Evolutionary conservation across 2,329 filamentous ascomycete species (phyloP), one percentile per base, ranked within the genome.

Genomic region (Ceratocystis huliohia): DNA sequence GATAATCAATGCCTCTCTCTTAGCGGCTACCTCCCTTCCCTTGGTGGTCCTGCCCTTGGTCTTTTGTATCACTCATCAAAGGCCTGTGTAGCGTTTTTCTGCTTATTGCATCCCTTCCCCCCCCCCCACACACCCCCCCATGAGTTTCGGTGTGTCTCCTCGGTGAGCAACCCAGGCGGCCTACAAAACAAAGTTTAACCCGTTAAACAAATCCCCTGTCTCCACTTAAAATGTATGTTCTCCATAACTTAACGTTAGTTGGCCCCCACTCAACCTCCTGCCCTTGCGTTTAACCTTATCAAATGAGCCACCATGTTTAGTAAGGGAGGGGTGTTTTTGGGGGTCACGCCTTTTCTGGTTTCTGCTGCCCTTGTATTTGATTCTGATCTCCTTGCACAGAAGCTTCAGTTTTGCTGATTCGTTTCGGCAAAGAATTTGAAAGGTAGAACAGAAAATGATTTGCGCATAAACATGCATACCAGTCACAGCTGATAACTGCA

Each of bases 221-320:
- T 28, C 56, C 30, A 17, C 20, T 15, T 5, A 17, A 13, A 1
- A 6, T 57, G 10, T 57, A 6, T 15, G 50, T 17, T 30, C 56
- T 28, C 56, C 56, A 53, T n/a, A 41, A 15, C 13, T 25, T 30
- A 30, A 30, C 53, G 5, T 30, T 33, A 15, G 17, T 7, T 53
- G 13, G 7, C 56, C 25, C 28, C 56, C 25, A 59, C 53, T 28
- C 53, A 59, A 37, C 50, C 17, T 8, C 13, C 10, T 59, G 28
- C 53, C 53, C 53, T 59, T 59, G 53, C 53, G 28, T 33, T 59
- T 59, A 59, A 59, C 53, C 53, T 59, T 59, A 33, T 59, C 28
- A 30, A 59, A 25, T 3, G 25, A 25, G 13, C 28, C 33, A 5
- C 28, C 22, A 57, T 59, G 25, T 37, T 33, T 7, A 15, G 48